Percentiles rank a stretch among this genome's conserved stretches.
phyloP scores from a whole-genome alignment of 352 stramenopile genomes.

The Pythium periplocum region DNA sequence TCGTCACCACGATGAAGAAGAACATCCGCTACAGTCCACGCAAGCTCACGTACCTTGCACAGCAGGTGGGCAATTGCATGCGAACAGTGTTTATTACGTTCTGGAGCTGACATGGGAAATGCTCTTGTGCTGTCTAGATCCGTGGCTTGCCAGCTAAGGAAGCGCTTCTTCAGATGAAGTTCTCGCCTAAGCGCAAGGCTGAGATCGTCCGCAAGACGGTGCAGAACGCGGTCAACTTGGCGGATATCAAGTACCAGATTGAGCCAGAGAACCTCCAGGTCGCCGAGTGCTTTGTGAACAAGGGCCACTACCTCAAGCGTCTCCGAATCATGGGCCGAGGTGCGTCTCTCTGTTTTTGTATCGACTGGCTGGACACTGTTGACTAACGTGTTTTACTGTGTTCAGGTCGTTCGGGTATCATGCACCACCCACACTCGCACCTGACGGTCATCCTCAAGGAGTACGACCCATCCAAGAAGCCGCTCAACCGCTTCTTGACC shows the following conservation, averaged over 20 bases:
- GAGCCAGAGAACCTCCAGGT: constrained; percentile 81
- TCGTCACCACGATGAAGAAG: constrained; percentile 78
- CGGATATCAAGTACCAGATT: constrained; percentile 87
- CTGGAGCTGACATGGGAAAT: constrained; percentile 1
- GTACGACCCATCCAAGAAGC: constrained; percentile 74
- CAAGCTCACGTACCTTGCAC: constrained; percentile 78
- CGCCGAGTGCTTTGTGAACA: constrained; percentile 83
- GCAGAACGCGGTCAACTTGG: constrained; percentile 84
- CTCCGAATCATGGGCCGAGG: constrained; percentile 82
- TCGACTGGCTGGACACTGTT: background rate
- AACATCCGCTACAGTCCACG: constrained; percentile 74
- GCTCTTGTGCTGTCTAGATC: constrained; percentile 27
- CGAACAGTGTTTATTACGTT: constrained; percentile 2
- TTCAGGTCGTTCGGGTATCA: constrained; percentile 70
- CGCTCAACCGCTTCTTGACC: constrained; percentile 64
- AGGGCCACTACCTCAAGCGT: constrained; percentile 79
- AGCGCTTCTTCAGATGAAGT: constrained; percentile 83
- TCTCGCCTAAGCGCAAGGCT: constrained; percentile 82
- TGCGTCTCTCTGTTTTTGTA: constrained; percentile 18
- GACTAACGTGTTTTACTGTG: constrained; percentile 7
- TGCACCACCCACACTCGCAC: constrained; percentile 80
- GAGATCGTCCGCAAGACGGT: constrained; percentile 81
- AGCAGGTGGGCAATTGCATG: constrained; percentile 28
- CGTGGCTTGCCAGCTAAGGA: constrained; percentile 68
- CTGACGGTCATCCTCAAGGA: constrained; percentile 74